phyloP scores from a whole-genome alignment of 176 grass and related monocot species.

The Olyra latifolia region DNA sequence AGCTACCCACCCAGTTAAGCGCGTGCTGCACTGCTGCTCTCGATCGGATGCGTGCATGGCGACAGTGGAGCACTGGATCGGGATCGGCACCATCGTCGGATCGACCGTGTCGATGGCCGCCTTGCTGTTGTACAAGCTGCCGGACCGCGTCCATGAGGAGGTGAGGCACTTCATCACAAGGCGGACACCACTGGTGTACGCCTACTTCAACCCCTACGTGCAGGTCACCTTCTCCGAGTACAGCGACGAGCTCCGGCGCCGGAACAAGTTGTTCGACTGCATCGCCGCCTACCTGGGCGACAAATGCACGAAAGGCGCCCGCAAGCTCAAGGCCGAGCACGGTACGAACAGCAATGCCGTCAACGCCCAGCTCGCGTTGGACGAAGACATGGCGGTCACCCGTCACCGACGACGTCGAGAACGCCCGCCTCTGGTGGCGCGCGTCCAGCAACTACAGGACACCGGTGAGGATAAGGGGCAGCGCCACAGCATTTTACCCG shows the following conservation, averaged over 20 bases:
- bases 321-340: not conserved
- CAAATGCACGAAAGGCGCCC: not conserved
- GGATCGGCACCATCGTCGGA: no score
- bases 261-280: slow-evolving; percentile 13
- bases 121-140: slow-evolving; percentile 7
- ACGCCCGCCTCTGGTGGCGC: not conserved
- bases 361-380: no score
- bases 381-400: not conserved
- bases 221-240: slow-evolving; percentile 17
- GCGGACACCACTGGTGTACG: not conserved
- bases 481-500: not conserved
- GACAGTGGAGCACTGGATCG: slow-evolving; percentile 20
- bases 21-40: no score
- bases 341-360: not conserved
- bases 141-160: not conserved
- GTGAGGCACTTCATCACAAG: not conserved
- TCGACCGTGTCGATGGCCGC: slow-evolving; percentile 22
- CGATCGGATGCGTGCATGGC: slow-evolving; percentile 18
- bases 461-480: no score
- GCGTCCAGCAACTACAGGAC: no score
- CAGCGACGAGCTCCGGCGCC: not conserved
- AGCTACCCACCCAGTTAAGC: no score
- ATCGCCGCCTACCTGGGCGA: not conserved
- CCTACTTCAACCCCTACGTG: slow-evolving; percentile 28
- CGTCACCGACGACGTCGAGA: not conserved